Conservation (phyloP, 176 grass and related monocot genomes). For the Miscanthus lutarioriparius region DNA sequence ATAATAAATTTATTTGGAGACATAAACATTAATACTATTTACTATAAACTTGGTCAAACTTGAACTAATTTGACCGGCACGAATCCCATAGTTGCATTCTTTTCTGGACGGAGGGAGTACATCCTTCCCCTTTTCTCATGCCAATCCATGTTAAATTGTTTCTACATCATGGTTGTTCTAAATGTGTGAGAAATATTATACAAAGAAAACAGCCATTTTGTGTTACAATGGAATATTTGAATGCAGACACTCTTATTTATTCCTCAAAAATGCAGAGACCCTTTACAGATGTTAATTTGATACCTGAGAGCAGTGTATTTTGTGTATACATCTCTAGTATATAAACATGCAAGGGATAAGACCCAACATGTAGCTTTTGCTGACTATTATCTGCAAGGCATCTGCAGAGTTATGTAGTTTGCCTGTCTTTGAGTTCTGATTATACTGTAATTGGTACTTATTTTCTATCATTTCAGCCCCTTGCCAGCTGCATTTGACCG, state of each 20-base stretch:
- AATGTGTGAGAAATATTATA: slow-evolving; percentile 2
- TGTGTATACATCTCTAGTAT: neutral
- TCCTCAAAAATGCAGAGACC: neutral
- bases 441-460: slow-evolving; percentile 1
- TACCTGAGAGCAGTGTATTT: neutral
- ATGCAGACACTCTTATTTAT: neutral
- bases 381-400: neutral
- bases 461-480: slow-evolving; percentile 58
- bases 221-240: neutral
- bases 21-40: too few relatives aligned
- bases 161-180: neutral
- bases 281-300: neutral
- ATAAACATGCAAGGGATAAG: neutral
- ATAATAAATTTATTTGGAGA: too few relatives aligned
- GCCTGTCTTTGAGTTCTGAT: neutral
- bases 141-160: neutral
- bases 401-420: neutral
- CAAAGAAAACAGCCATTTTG: neutral
- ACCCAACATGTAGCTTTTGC: neutral
- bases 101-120: too few relatives aligned
- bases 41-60: too few relatives aligned
- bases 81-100: too few relatives aligned
- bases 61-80: too few relatives aligned
- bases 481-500: slow-evolving; percentile 86
- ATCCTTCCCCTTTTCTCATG: neutral